These are phyloP conservation scores for Sporothrix phasma DNA, from an alignment of 2,329 filamentous ascomycete genomes.

Conservation along the genomic window DNA sequence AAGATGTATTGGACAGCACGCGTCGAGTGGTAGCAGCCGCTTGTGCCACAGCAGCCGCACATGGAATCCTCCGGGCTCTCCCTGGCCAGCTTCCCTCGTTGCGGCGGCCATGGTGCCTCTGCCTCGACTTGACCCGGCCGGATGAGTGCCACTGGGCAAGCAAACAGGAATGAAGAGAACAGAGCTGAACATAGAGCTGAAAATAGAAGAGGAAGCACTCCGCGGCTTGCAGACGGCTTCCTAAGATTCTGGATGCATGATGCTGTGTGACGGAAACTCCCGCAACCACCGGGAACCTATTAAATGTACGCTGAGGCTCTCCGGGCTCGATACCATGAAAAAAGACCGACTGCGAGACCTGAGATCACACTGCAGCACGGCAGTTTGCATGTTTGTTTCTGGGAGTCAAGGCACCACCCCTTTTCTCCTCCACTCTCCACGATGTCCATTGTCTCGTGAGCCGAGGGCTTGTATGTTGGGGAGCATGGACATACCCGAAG, in stretches of 20 bases:
- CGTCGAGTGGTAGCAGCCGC: no score
- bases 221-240: neutral
- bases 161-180: no score
- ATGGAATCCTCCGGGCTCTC: neutral
- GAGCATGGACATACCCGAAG: neutral
- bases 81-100: no score
- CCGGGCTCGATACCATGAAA: neutral
- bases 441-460: constrained; percentile 2
- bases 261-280: neutral
- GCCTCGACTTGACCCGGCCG: no score
- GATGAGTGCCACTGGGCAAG: no score
- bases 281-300: neutral
- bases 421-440: neutral
- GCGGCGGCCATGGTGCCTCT: no score
- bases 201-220: neutral
- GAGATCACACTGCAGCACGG: neutral
- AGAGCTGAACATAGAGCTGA: neutral
- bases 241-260: neutral
- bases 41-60: neutral
- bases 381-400: neutral
- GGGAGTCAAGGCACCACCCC: no score
- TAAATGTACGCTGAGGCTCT: neutral
- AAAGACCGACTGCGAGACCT: neutral
- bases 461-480: neutral
- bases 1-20: neutral